Evolutionary conservation across 148 eudicot genomes (phyloP).

Genomic region (Persicaria maculosa): DNA sequence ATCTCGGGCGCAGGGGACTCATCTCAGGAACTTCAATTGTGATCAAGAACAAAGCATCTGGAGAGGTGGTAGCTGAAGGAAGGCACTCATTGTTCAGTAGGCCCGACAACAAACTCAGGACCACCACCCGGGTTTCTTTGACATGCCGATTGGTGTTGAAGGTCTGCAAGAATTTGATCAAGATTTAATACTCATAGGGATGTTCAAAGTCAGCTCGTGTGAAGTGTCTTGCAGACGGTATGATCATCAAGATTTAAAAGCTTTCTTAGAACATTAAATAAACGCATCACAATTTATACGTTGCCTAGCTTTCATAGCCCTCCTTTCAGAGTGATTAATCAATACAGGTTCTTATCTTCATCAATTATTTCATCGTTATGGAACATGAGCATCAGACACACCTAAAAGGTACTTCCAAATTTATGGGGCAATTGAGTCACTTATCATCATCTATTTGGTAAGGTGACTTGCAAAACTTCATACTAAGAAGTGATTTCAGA

Average conservation of each 20-base stretch:
- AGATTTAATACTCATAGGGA: conserved; percentile 26
- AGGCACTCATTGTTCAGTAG: conserved; percentile 70
- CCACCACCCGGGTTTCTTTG: conserved; percentile 55
- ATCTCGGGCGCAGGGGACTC: conserved; percentile 54
- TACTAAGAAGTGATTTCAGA: not conserved
- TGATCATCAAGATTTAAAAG: not conserved
- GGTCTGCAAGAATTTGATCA: conserved; percentile 64
- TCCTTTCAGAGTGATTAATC: not conserved
- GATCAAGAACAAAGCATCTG: conserved; percentile 55
- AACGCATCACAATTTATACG: not conserved
- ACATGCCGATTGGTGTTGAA: conserved; percentile 74
- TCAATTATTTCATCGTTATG: not conserved
- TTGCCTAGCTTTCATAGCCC: not conserved
- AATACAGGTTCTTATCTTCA: not conserved
- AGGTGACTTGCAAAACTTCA: not conserved
- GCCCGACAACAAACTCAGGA: conserved; percentile 41
- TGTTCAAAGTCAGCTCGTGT: not conserved
- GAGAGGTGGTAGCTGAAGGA: conserved; percentile 74
- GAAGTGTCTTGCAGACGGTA: conserved; percentile 2
- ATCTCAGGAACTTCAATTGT: conserved; percentile 50
- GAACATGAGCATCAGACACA: not conserved
- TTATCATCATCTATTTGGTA: not conserved
- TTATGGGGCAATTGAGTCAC: not conserved
- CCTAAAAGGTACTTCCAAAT: not conserved
- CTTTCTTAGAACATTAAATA: not conserved